phyloP scores from a whole-genome alignment of 441 rosid species.

The Erodium trifolium region DNA sequence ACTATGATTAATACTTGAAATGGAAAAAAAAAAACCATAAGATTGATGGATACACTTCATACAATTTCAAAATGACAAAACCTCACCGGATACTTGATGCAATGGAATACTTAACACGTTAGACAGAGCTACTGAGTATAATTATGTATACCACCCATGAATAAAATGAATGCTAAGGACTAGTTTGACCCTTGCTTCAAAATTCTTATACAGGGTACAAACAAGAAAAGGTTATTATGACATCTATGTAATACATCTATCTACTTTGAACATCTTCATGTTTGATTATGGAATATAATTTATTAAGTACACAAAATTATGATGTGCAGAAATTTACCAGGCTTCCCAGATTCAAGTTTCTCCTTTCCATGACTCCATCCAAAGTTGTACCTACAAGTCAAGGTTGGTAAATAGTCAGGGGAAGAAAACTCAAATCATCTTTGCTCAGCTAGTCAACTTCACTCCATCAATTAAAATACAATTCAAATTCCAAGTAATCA shows the following conservation, averaged over 20 bases:
- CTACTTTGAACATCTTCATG: neutral
- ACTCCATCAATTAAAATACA: slow-evolving; percentile 2
- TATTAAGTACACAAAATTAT: slow-evolving; percentile 5
- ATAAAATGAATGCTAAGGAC: neutral
- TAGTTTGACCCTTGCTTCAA: neutral
- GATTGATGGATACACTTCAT: neutral
- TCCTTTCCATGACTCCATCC: slow-evolving; percentile 99
- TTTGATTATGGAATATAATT: neutral
- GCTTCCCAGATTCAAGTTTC: slow-evolving; percentile 86
- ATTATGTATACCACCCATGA: neutral
- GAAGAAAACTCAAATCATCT: neutral
- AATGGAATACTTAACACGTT: neutral
- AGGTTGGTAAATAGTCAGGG: slow-evolving; percentile 2
- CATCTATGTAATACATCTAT: neutral
- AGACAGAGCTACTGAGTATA: neutral
- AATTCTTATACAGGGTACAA: neutral
- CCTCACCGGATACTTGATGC: neutral
- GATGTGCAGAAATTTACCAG: slow-evolving; percentile 40
- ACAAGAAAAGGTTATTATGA: neutral
- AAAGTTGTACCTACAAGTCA: slow-evolving; percentile 59
- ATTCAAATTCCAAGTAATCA: slow-evolving; percentile 2
- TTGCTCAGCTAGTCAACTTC: neutral
- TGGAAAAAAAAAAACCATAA: neutral
- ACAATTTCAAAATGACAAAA: neutral
- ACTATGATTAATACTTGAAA: neutral